These are phyloP conservation scores for Colletotrichum godetiae DNA, from an alignment of 2,329 filamentous ascomycete species.

Conservation along the genomic window DNA sequence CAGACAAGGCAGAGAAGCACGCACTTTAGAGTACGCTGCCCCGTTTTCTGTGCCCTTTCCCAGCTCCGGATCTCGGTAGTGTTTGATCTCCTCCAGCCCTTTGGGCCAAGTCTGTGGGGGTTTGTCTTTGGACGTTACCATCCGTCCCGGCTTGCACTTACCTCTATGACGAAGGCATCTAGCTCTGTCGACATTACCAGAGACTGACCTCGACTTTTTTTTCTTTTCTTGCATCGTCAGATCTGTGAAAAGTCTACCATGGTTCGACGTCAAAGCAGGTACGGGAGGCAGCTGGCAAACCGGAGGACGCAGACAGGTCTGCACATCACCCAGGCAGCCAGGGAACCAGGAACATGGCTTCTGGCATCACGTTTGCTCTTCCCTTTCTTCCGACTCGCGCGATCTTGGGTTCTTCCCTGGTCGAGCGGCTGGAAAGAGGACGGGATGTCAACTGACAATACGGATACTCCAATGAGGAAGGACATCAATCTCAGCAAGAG, in stretches of 20 bases:
- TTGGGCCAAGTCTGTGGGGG: neutral
- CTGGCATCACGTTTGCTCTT: slow-evolving; percentile 8
- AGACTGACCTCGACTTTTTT: neutral
- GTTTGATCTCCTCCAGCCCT: slow-evolving; percentile 32
- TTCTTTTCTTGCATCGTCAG: neutral
- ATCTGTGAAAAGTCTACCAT: neutral
- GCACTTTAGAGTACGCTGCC: slow-evolving; percentile 3
- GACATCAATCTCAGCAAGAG: slow-evolving; percentile 1
- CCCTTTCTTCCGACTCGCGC: slow-evolving; percentile 33
- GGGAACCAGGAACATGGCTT: slow-evolving; percentile 24
- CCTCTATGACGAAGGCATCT: neutral
- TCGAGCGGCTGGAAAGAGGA: neutral
- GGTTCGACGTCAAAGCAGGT: slow-evolving; percentile 9
- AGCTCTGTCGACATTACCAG: neutral
- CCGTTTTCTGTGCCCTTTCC: neutral
- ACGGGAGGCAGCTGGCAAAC: slow-evolving; percentile 13
- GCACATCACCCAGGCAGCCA: neutral
- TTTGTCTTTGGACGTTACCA: neutral
- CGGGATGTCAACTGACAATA: neutral
- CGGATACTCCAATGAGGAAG: slow-evolving; percentile 26
- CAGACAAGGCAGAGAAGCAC: neutral
- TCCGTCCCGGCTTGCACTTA: neutral
- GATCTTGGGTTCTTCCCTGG: slow-evolving; percentile 27
- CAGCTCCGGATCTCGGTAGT: slow-evolving; percentile 32
- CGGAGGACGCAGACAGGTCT: slow-evolving; percentile 3